A percentile compares a stretch with the other conserved stretches of the same genome.
phyloP scores from a whole-genome alignment of 495 filamentous ascomycete species.

The Penicillium coffeae region DNA sequence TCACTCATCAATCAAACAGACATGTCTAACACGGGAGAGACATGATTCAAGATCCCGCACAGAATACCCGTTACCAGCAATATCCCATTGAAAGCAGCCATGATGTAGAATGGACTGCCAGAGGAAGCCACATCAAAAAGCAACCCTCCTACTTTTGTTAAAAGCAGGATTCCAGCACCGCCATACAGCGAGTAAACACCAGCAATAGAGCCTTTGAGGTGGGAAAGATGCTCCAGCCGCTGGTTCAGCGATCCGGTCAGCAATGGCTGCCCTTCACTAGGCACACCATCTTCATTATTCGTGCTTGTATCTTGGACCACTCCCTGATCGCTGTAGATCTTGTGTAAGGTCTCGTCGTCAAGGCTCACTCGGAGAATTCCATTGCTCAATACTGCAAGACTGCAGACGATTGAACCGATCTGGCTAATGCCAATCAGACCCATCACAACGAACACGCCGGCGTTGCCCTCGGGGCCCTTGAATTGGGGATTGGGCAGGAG shows the following conservation, averaged over 20 bases:
- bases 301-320: not conserved
- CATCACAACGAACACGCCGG: slow-evolving; percentile 70
- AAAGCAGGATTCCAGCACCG: slow-evolving; percentile 81
- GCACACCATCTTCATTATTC: slow-evolving; percentile 13
- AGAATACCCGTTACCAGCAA: slow-evolving; percentile 57
- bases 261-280: slow-evolving; percentile 32
- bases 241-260: slow-evolving; percentile 18
- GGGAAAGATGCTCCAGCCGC: slow-evolving; percentile 30
- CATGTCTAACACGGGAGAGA: slow-evolving; percentile 8
- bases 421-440: slow-evolving; percentile 81
- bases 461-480: slow-evolving; percentile 51
- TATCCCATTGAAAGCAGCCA: slow-evolving; percentile 80
- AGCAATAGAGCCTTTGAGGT: slow-evolving; percentile 88
- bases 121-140: slow-evolving; percentile 69
- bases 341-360: slow-evolving; percentile 31
- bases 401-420: slow-evolving; percentile 93
- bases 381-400: slow-evolving; percentile 75
- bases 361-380: slow-evolving; percentile 58
- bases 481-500: slow-evolving; percentile 66
- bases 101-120: slow-evolving; percentile 85
- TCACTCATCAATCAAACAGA: slow-evolving; percentile 1
- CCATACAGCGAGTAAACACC: slow-evolving; percentile 89
- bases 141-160: slow-evolving; percentile 89
- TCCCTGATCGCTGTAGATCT: slow-evolving; percentile 27
- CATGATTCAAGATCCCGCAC: slow-evolving; percentile 29